These are phyloP conservation scores for Serendipita sp. DNA, from an alignment of 768 basidiomycete genomes.

Conservation along the genomic window DNA sequence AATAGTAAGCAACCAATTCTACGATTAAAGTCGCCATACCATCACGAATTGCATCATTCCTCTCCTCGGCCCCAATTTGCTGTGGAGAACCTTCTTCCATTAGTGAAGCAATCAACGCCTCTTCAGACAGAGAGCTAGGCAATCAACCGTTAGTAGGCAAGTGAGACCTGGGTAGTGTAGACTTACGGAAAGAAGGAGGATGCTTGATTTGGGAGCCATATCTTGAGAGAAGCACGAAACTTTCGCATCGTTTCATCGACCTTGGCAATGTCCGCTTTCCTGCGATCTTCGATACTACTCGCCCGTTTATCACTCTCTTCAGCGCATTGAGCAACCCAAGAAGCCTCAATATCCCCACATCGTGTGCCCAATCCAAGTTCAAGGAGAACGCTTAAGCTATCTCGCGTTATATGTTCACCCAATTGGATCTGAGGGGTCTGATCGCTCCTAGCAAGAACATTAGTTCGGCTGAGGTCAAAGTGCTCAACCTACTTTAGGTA, in stretches of 20 bases:
- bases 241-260: not conserved
- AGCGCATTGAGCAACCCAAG: not conserved
- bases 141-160: too few species aligned
- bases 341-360: not conserved
- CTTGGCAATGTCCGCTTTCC: not conserved
- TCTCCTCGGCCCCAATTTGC: too few species aligned
- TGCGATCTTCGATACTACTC: not conserved
- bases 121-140: too few species aligned
- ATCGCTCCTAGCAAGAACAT: not conserved
- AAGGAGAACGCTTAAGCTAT: slow-evolving; percentile 18
- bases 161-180: too few species aligned
- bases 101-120: too few species aligned
- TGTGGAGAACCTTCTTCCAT: too few species aligned
- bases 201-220: not conserved
- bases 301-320: not conserved
- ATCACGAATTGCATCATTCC: too few species aligned
- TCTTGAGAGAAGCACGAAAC: not conserved
- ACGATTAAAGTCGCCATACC: too few species aligned
- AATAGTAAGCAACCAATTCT: too few species aligned
- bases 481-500: not conserved
- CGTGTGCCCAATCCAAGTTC: slow-evolving; percentile 14
- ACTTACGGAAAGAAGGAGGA: not conserved
- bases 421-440: not conserved
- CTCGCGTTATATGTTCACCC: slow-evolving; percentile 9
- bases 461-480: not conserved